Evolutionary conservation across 2,329 filamentous ascomycete species (phyloP).

Genomic region (Grosmannia penicillata): DNA sequence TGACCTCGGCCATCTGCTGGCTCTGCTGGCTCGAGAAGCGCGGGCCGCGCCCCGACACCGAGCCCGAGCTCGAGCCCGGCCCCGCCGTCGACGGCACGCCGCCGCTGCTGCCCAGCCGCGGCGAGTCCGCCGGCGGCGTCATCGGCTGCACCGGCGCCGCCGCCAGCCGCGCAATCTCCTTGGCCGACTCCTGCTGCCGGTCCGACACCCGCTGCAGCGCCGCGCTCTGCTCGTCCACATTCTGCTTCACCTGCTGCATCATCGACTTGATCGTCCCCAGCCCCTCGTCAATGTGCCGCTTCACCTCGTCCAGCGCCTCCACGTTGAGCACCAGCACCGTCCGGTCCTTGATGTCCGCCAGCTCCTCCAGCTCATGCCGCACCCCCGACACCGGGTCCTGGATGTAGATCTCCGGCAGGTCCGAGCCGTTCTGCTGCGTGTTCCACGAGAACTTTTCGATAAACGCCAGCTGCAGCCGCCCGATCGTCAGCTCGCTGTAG

Average conservation of each 20-base stretch:
- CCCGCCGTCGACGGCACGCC: slow-evolving; percentile 22
- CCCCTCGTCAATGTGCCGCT: slow-evolving; percentile 88
- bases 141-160: slow-evolving; percentile 18
- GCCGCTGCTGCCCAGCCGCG: slow-evolving; percentile 22
- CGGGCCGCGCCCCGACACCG: slow-evolving; percentile 11
- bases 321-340: slow-evolving; percentile 92
- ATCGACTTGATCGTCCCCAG: slow-evolving; percentile 65
- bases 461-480: slow-evolving; percentile 82
- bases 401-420: slow-evolving; percentile 94
- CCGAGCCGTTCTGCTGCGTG: slow-evolving; percentile 81
- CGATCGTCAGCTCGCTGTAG: slow-evolving; percentile 69
- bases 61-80: slow-evolving; percentile 22
- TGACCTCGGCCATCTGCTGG: slow-evolving; percentile 61
- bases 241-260: slow-evolving; percentile 74
- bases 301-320: slow-evolving; percentile 87
- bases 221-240: slow-evolving; percentile 68
- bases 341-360: slow-evolving; percentile 84
- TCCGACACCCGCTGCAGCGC: slow-evolving; percentile 80
- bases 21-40: slow-evolving; percentile 36
- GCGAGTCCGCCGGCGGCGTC: slow-evolving; percentile 29
- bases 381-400: slow-evolving; percentile 92
- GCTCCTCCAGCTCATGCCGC: slow-evolving; percentile 89
- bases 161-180: slow-evolving; percentile 58
- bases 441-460: slow-evolving; percentile 99
- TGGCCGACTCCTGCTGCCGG: slow-evolving; percentile 75